Evolutionary conservation across 495 filamentous ascomycete species (phyloP), one percentile per base, ranked within the genome.

Genomic region (Thermothielavioides terrestris): DNA sequence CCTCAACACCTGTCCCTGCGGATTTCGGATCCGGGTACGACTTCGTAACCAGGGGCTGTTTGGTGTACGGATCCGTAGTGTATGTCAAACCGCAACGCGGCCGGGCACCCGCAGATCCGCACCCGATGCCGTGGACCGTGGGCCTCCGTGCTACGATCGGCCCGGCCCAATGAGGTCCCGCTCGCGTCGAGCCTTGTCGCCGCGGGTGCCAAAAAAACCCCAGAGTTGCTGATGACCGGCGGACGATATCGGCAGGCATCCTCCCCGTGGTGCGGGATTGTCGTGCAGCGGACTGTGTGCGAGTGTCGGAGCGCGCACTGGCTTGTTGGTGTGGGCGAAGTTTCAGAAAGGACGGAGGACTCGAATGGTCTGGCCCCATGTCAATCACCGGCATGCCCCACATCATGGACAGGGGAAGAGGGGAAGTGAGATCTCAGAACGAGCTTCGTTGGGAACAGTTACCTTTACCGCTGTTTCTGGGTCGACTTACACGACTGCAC

Each of bases 391-490:
- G 9, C 7, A 31, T 6, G 42, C 11, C 34, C 44, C 32, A 22
- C 44, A 26, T 2, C 22, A 26, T 12, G 44, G 37, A 25, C 4
- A 10, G 32, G 37, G 37, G 44, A 23, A 10, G 32, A 46, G 37
- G 44, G 34, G 31, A 27, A 37, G 11, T n/a, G 10, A 17, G 20
- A 20, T 32, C 21, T 11, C 31, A 37, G 22, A 36, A 25, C 14
- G 2, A 21, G 31, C 1, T 11, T 22, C 17, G 17, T 12, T 31
- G 36, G 21, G 46, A 41, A 23, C n/a, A n/a, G n/a, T n/a, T 25
- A 40, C 14, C 27, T 21, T 49, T 38, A 49, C 47, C 47, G 47
- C 47, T 27, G 47, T 49, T 49, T 49, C 38, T 15, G 10, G 37
- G 4, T 20, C 18, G 9, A 18, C 35, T 30, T n/a, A 10, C n/a